Evolutionary conservation across 2,329 filamentous ascomycete genomes (phyloP).

Genomic region (Lithohypha guttulata): DNA sequence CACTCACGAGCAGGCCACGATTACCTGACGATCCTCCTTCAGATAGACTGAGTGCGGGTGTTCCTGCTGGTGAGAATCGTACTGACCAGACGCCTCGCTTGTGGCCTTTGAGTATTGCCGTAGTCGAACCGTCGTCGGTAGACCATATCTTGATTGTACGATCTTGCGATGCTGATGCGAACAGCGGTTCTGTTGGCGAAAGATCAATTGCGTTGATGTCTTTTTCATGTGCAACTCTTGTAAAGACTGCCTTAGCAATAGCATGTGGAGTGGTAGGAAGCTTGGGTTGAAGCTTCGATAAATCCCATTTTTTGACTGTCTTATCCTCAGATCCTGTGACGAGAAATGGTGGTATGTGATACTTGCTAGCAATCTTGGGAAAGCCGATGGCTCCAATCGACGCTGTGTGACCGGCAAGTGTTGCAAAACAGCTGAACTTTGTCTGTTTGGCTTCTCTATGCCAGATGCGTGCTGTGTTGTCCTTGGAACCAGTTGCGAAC

Average conservation of each 20-base stretch:
- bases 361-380: conserved; percentile 59
- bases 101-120: conserved; percentile 85
- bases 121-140: conserved; percentile 73
- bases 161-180: conserved; percentile 94
- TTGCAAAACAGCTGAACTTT: conserved; percentile 68
- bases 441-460: conserved; percentile 64
- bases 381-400: conserved; percentile 83
- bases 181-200: conserved; percentile 62
- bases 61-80: conserved; percentile 70
- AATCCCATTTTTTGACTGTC: conserved; percentile 90
- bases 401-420: conserved; percentile 85
- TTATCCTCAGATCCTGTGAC: conserved; percentile 91
- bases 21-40: conserved; percentile 58
- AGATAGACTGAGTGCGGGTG: conserved; percentile 61
- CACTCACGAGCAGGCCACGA: conserved; percentile 76
- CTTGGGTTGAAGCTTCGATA: conserved; percentile 50
- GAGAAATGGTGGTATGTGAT: conserved; percentile 70
- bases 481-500: conserved; percentile 92
- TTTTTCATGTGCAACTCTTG: conserved; percentile 93
- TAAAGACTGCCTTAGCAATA: conserved; percentile 55
- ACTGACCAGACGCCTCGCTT: conserved; percentile 94
- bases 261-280: conserved; percentile 26
- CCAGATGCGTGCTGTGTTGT: conserved; percentile 90
- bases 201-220: conserved; percentile 94
- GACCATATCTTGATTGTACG: conserved; percentile 97